Conservation (phyloP, 2,329 filamentous ascomycete species). For the Karstenula rhodostoma region DNA sequence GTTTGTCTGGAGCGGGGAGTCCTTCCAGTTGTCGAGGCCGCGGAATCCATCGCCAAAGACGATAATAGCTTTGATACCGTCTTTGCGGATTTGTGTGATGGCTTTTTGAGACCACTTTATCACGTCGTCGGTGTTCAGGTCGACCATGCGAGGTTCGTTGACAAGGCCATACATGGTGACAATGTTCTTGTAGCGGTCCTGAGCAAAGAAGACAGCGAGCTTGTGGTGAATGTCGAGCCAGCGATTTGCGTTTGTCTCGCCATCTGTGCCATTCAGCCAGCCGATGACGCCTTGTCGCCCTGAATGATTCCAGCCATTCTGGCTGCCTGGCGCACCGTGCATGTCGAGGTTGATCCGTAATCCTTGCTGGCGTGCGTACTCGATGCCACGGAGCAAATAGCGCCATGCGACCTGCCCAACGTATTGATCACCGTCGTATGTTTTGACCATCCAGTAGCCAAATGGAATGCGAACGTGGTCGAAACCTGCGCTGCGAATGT, state of each 20-base stretch:
- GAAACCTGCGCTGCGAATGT: slow-evolving; percentile 86
- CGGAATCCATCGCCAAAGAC: slow-evolving; percentile 96
- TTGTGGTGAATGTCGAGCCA: slow-evolving; percentile 87
- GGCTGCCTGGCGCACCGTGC: slow-evolving; percentile 89
- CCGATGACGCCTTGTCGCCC: slow-evolving; percentile 80
- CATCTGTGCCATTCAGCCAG: slow-evolving; percentile 93
- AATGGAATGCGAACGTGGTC: slow-evolving; percentile 97
- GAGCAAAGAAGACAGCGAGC: slow-evolving; percentile 90
- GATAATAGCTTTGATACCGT: slow-evolving; percentile 76
- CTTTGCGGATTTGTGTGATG: slow-evolving; percentile 74
- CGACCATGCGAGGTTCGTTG: slow-evolving; percentile 89
- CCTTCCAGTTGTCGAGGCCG: slow-evolving; percentile 90
- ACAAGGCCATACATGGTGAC: slow-evolving; percentile 91
- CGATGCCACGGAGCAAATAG: slow-evolving; percentile 90
- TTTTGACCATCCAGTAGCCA: slow-evolving; percentile 91
- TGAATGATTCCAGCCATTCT: slow-evolving; percentile 98
- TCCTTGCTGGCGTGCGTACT: slow-evolving; percentile 92
- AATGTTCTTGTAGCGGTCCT: slow-evolving; percentile 90
- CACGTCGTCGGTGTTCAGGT: slow-evolving; percentile 71
- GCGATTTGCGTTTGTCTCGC: slow-evolving; percentile 77
- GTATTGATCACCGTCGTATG: slow-evolving; percentile 87
- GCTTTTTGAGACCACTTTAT: slow-evolving; percentile 81
- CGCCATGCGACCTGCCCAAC: slow-evolving; percentile 88
- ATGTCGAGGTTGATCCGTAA: slow-evolving; percentile 92
- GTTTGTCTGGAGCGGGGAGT: slow-evolving; percentile 74